Evolutionary conservation across 2,329 filamentous ascomycete species (phyloP), one percentile per base, ranked within the genome.

Genomic region (Alternaria incomplexa): DNA sequence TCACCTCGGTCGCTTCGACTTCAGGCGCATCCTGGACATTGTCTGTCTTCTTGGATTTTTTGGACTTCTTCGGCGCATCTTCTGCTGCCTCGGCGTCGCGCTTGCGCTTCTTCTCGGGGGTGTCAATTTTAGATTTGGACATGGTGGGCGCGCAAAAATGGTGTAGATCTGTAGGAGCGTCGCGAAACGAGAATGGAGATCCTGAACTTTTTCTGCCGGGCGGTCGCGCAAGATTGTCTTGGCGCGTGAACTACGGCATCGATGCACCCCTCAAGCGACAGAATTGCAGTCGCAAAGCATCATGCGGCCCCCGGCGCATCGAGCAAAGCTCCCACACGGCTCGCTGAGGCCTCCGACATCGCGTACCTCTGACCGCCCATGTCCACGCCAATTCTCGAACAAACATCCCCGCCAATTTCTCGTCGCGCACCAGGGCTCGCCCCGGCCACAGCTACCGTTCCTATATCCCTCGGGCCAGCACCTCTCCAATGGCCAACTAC

Each of bases 371-470:
- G 66, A 74, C 17, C 61, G 64, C 20, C 70, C 72, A 36, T 70
- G 69, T 51, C 74, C 73, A n/a, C 86, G 88, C 48, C 83, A 82
- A 36, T 90, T 91, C 78, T 89, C 88, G 15, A 85, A 86, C 65
- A 86, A 85, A 69, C 81, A 84, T 36, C 83, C 82, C 45, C 83
- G 86, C 51, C 83, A 85, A 55, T 81, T 88, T 63, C 74, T 88
- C 68, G 67, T 74, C 48, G 73, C 77, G 43, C 71, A 85, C 46
- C 66, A 72, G 28, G 75, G 81, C 56, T 75, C 80, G 52, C 80
- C 83, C 52, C 87, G 89, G 28, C 89, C 89, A 44, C 88, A 90
- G 74, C 81, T 90, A 30, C 87, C 87, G 32, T 92, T 91, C 80
- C 86, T 91, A 53, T 85, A 88, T 67, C 84, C 86, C 65, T 82